A percentile compares a stretch with the other conserved stretches of the same genome.
Evolutionary conservation across 441 rosid genomes (phyloP).

Genomic region (Cnidoscolus chayamansa): DNA sequence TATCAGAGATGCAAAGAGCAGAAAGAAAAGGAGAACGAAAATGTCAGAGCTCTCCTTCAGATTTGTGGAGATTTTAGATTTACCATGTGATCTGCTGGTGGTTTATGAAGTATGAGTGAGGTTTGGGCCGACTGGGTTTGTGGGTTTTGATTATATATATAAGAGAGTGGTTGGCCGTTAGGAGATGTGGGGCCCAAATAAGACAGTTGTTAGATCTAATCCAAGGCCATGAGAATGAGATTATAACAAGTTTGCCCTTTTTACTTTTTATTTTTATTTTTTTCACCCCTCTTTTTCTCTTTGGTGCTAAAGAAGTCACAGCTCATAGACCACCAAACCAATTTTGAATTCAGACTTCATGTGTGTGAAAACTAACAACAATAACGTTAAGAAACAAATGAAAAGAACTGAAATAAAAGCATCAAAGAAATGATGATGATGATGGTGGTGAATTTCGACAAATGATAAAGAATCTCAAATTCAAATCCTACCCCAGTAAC

Average conservation of each 20-base stretch:
- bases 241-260: neutral
- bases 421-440: too few relatives aligned
- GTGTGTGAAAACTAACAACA: too few relatives aligned
- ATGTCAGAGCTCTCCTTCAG: neutral
- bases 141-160: neutral
- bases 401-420: too few relatives aligned
- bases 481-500: too few relatives aligned
- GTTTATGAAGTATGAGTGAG: too few relatives aligned
- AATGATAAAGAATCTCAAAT: too few relatives aligned
- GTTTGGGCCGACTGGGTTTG: constrained; percentile 5
- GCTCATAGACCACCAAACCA: neutral
- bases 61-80: neutral
- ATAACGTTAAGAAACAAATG: too few relatives aligned
- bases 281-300: too few relatives aligned
- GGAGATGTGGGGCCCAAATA: constrained; percentile 12
- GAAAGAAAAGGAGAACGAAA: too few relatives aligned
- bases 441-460: neutral
- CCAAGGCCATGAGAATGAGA: neutral
- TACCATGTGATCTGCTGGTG: too few relatives aligned
- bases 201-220: neutral
- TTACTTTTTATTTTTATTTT: neutral
- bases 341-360: neutral
- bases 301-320: neutral
- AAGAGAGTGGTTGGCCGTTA: constrained; percentile 11
- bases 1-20: too few relatives aligned